Conservation (phyloP, 768 basidiomycete genomes). For the Macrolepiota dolichaula region DNA sequence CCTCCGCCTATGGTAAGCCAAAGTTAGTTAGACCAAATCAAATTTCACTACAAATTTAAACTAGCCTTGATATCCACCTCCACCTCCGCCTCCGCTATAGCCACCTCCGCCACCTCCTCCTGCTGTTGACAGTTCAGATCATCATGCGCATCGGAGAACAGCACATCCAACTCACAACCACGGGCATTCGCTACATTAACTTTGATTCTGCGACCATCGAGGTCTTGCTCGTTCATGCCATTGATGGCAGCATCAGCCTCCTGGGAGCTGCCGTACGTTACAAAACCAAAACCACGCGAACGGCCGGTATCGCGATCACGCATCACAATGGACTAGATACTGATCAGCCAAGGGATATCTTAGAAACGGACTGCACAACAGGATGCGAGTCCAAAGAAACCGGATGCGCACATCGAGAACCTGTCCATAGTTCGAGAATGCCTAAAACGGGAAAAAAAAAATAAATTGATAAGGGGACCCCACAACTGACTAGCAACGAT, state of each 20-base stretch:
- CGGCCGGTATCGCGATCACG: slow-evolving; percentile 97
- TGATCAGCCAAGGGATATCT: not conserved
- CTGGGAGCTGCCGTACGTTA: slow-evolving; percentile 57
- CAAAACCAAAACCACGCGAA: slow-evolving; percentile 96
- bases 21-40: not conserved
- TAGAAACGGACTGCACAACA: not conserved
- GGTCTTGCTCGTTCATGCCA: slow-evolving; percentile 82
- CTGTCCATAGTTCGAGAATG: slow-evolving; percentile 78
- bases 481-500: slow-evolving; percentile 23
- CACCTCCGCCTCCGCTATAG: slow-evolving; percentile 21
- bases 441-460: slow-evolving; percentile 54
- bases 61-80: slow-evolving; percentile 20
- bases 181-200: slow-evolving; percentile 81
- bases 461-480: slow-evolving; percentile 50
- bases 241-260: slow-evolving; percentile 82
- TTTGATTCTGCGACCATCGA: slow-evolving; percentile 91
- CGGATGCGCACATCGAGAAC: slow-evolving; percentile 85
- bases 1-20: slow-evolving; percentile 13
- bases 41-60: not conserved
- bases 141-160: slow-evolving; percentile 5
- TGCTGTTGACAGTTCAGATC: slow-evolving; percentile 16
- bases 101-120: slow-evolving; percentile 18
- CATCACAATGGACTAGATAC: slow-evolving; percentile 89
- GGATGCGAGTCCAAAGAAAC: not conserved
- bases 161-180: slow-evolving; percentile 17